Percentiles rank a stretch among this genome's conserved stretches.
Evolutionary conservation across 225 moss, liverwort and hornwort species (phyloP).

Genomic region (Thuidium tamariscinum): DNA sequence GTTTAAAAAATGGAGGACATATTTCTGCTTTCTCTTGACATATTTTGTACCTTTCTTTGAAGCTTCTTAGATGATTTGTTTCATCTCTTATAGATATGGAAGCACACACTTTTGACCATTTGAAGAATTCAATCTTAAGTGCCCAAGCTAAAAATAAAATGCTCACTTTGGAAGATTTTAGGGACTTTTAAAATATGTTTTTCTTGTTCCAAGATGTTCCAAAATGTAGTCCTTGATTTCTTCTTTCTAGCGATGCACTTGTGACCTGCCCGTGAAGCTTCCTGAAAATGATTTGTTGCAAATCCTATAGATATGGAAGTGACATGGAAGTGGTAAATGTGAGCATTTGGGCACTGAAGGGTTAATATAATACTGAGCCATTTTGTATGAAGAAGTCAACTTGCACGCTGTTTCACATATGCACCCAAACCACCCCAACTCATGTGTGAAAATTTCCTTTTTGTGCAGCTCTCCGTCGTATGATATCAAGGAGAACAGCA

Average conservation of each 20-base stretch:
- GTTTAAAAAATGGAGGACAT: background rate
- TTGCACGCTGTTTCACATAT: background rate
- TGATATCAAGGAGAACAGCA: conserved; percentile 29
- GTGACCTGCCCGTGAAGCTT: background rate
- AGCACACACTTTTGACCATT: background rate
- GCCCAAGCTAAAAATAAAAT: background rate
- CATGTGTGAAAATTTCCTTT: background rate
- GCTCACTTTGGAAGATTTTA: background rate
- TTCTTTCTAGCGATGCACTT: background rate
- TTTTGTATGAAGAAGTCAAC: background rate
- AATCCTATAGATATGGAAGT: background rate
- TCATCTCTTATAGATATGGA: background rate
- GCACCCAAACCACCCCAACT: background rate
- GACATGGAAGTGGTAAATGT: background rate
- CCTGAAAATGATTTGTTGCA: background rate
- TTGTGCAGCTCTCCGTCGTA: conserved; percentile 15
- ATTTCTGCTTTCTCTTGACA: background rate
- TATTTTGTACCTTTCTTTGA: background rate
- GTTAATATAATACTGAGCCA: background rate
- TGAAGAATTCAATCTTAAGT: too few species aligned
- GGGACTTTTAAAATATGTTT: background rate
- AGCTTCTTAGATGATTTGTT: background rate
- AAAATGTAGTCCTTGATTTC: background rate
- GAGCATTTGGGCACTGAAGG: background rate
- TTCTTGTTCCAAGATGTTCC: background rate